Evolutionary conservation across 1,284 basidiomycete species (phyloP), one percentile per base, ranked within the genome.

Genomic region (Erythrobasidium hasegawianum): DNA sequence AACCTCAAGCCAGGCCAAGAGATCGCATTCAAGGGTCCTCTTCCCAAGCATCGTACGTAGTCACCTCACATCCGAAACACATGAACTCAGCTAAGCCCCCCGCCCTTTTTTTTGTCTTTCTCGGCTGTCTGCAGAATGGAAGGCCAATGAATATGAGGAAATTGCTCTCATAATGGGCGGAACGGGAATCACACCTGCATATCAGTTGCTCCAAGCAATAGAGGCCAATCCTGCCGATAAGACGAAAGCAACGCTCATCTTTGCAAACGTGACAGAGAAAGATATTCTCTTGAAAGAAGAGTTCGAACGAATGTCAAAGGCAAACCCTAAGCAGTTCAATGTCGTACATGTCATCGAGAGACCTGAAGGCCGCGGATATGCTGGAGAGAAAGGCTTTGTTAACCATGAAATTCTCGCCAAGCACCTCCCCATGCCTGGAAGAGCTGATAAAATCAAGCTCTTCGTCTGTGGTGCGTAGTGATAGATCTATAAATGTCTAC

Each of bases 211-310:
- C 3, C 76, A 79, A 69, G 69, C 74, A 39, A 78, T 77, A 56
- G 73, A 75, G 45, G 60, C 69, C 52, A 75, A 80, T 75, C 76
- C 81, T 1, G 85, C 88, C 72, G 97, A 98, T 85, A 93, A 88
- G 81, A 97, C 96, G 71, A 92, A 94, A 77, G 95, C 90, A 79
- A 96, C 88, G 56, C 82, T 97, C 64, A 80, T 98, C 74, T 97
- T 89, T 79, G 86, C 89, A 50, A 97, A 97, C 79, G 83, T 90
- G 58, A 84, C 87, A n/a, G 89, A 93, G 76, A 81, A 84, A 70
- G 95, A 97, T 77, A 95, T 98, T 72, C 85, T 76, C 39, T 70
- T 76, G 9, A 70, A 73, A 33, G 71, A 75, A 55, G 73, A 75
- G 62, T 72, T 74, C 56, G 75, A 76, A 69, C 71, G 58, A 2